phyloP scores from a whole-genome alignment of 2,329 filamentous ascomycete species.

The Microascus cirrosus region DNA sequence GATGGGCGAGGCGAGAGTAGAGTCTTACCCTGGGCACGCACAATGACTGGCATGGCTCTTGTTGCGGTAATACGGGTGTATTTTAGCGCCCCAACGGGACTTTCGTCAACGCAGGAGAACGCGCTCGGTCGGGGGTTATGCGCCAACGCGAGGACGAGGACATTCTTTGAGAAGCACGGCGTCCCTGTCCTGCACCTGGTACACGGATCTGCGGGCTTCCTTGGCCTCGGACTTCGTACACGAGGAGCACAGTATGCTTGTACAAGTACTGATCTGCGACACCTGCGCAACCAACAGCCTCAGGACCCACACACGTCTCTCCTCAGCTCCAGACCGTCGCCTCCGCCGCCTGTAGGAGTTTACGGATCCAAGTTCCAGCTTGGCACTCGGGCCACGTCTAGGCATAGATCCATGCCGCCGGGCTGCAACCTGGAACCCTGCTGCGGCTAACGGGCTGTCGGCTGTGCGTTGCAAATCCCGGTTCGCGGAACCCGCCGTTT shows the following conservation, averaged over 20 bases:
- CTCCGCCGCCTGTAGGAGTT: neutral
- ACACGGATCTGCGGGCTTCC: too few relatives aligned
- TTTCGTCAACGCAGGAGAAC: too few relatives aligned
- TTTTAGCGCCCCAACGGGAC: too few relatives aligned
- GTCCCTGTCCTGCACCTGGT: too few relatives aligned
- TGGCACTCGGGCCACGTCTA: neutral
- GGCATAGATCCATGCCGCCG: neutral
- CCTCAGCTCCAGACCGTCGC: neutral
- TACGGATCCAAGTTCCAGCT: neutral
- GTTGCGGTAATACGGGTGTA: too few relatives aligned
- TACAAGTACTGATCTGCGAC: neutral
- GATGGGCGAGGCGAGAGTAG: too few relatives aligned
- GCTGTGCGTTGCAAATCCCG: neutral
- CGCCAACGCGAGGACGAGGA: too few relatives aligned
- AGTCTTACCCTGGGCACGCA: too few relatives aligned
- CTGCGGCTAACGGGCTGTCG: neutral
- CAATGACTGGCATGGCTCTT: too few relatives aligned
- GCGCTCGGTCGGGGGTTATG: too few relatives aligned
- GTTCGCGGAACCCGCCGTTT: constrained; percentile 4
- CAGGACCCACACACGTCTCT: neutral
- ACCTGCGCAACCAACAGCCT: neutral
- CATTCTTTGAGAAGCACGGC: too few relatives aligned
- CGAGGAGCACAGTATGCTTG: neutral
- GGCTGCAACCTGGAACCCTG: neutral
- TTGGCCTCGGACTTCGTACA: neutral